These are phyloP conservation scores for Penicillium lagena DNA, from an alignment of 495 filamentous ascomycete genomes.

Conservation along the genomic window DNA sequence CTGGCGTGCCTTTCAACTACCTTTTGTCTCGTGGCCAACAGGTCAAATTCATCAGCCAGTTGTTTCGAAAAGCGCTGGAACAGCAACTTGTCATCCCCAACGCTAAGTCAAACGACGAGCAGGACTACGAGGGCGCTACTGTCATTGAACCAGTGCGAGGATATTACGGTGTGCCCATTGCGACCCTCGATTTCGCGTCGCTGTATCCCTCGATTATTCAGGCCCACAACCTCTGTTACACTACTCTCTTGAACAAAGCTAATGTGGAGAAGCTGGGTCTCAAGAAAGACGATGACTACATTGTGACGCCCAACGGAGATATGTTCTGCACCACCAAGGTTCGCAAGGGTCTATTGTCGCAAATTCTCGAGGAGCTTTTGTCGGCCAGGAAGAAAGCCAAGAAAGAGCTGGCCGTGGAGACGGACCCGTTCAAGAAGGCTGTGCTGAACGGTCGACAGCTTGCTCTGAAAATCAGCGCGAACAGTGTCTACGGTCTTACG, in stretches of 20 bases:
- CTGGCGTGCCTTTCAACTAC: constrained; percentile 95
- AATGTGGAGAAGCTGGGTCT: constrained; percentile 65
- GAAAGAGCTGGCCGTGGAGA: constrained; percentile 16
- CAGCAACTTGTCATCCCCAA: constrained; percentile 93
- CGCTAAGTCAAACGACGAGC: constrained; percentile 60
- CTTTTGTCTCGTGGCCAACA: constrained; percentile 90
- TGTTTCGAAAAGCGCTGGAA: constrained; percentile 90
- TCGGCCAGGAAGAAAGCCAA: constrained; percentile 88
- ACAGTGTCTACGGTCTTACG: constrained; percentile 96
- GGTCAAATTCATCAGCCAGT: constrained; percentile 94
- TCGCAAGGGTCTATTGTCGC: constrained; percentile 85
- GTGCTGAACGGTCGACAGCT: constrained; percentile 96
- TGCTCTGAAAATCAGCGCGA: constrained; percentile 93
- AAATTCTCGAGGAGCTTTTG: constrained; percentile 92
- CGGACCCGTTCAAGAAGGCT: constrained; percentile 56
- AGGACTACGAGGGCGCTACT: constrained; percentile 90
- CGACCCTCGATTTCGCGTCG: constrained; percentile 97
- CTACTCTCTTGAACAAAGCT: constrained; percentile 80
- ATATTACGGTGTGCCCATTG: constrained; percentile 90
- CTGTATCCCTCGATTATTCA: constrained; percentile 99
- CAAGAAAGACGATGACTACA: constrained; percentile 88
- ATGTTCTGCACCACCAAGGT: constrained; percentile 84
- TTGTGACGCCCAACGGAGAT: constrained; percentile 89
- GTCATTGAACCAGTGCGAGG: constrained; percentile 93
- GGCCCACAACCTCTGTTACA: constrained; percentile 98